A percentile compares a stretch with the other conserved stretches of the same genome.
Conservation (phyloP, 2,329 filamentous ascomycete species). For the Xylaria sp. region DNA sequence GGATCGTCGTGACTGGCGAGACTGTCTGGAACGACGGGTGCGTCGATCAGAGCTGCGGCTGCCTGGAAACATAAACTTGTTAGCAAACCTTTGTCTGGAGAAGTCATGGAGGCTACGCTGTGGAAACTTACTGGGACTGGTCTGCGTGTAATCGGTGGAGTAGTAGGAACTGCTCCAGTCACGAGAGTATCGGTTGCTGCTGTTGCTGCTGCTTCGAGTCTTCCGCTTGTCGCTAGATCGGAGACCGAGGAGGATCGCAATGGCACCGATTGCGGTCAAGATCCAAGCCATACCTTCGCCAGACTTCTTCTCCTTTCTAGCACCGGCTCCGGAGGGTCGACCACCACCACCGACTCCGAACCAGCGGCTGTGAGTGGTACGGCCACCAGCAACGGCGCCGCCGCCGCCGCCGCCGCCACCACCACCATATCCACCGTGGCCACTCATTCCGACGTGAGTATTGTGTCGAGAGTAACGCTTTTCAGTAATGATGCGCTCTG, state of each 20-base stretch:
- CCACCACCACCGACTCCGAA: constrained; percentile 48
- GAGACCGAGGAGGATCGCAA: constrained; percentile 52
- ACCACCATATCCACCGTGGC: not conserved
- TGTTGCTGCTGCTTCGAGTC: constrained; percentile 38
- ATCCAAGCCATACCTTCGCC: constrained; percentile 46
- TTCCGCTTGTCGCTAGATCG: constrained; percentile 44
- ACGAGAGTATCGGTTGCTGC: constrained; percentile 39
- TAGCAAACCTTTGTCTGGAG: constrained; percentile 25
- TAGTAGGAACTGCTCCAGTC: constrained; percentile 48
- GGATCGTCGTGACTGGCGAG: constrained; percentile 25
- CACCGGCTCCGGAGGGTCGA: constrained; percentile 35
- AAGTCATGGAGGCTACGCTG: too few relatives aligned
- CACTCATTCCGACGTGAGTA: constrained; percentile 13
- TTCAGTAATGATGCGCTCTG: constrained; percentile 55
- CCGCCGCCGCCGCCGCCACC: constrained; percentile 35
- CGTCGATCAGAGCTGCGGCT: constrained; percentile 44
- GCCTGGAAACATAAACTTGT: constrained; percentile 33
- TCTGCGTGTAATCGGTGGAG: constrained; percentile 49
- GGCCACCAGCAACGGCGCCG: constrained; percentile 38
- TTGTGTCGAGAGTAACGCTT: constrained; percentile 54
- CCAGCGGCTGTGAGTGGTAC: constrained; percentile 53
- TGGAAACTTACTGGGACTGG: constrained; percentile 46
- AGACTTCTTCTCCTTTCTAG: constrained; percentile 50
- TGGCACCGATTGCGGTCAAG: constrained; percentile 46
- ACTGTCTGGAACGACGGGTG: constrained; percentile 33